Evolutionary conservation across 2,329 filamentous ascomycete genomes (phyloP).

Genomic region (Aspergillus fijiensis): DNA sequence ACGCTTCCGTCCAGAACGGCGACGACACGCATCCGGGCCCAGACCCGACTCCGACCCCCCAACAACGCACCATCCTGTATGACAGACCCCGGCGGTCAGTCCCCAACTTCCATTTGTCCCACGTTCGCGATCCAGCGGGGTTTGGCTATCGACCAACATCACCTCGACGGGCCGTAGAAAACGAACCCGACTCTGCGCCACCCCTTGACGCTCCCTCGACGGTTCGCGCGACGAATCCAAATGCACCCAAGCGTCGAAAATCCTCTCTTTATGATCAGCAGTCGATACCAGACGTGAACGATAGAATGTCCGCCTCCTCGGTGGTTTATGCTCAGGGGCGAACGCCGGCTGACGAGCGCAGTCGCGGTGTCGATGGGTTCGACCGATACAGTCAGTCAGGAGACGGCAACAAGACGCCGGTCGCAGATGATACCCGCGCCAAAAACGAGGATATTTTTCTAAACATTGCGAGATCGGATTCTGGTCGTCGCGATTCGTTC

Average conservation of each 20-base stretch:
- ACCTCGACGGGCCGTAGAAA: constrained; percentile 12
- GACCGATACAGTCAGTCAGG: constrained; percentile 27
- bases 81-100: constrained; percentile 34
- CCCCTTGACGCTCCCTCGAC: constrained; percentile 28
- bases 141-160: constrained; percentile 19
- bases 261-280: constrained; percentile 24
- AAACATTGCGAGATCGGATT: constrained; percentile 47
- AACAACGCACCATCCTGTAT: constrained; percentile 37
- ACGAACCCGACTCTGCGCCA: constrained; percentile 19
- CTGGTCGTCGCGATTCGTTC: constrained; percentile 37
- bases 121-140: constrained; percentile 19
- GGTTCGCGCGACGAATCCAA: constrained; percentile 24
- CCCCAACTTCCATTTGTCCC: constrained; percentile 25
- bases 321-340: constrained; percentile 31
- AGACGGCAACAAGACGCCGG: constrained; percentile 33
- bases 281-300: constrained; percentile 31
- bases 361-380: constrained; percentile 25
- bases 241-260: constrained; percentile 32
- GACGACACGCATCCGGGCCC: constrained; percentile 53
- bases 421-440: constrained; percentile 38
- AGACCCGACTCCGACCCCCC: constrained; percentile 52
- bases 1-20: constrained; percentile 20
- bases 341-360: constrained; percentile 27
- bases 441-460: constrained; percentile 49
- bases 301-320: constrained; percentile 34